These are phyloP conservation scores for Corynascus novoguineensis DNA, from an alignment of 495 filamentous ascomycete species.

Conservation along the genomic window DNA sequence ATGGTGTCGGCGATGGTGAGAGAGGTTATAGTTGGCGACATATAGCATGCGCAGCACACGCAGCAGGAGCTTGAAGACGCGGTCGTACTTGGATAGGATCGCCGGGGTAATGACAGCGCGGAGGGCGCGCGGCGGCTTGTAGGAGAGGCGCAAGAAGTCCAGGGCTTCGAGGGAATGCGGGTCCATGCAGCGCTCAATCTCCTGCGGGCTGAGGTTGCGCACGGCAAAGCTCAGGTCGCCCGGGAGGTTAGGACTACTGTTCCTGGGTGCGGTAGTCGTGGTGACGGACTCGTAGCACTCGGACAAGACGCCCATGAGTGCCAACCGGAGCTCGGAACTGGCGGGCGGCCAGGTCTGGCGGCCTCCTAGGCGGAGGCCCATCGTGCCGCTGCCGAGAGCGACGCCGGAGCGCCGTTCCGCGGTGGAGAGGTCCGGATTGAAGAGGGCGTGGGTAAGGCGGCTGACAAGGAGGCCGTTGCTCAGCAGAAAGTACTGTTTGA, in stretches of 20 bases:
- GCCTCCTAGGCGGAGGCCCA: constrained; percentile 73
- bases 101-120: constrained; percentile 63
- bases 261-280: constrained; percentile 1
- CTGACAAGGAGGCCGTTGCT: constrained; percentile 78
- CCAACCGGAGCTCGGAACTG: constrained; percentile 82
- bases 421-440: constrained; percentile 75
- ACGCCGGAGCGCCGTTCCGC: constrained; percentile 67
- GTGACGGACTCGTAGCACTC: constrained; percentile 56
- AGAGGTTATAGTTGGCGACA: constrained; percentile 52
- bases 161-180: constrained; percentile 75
- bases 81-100: constrained; percentile 72
- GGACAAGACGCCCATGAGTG: constrained; percentile 77
- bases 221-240: constrained; percentile 82
- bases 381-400: constrained; percentile 60
- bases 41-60: constrained; percentile 74
- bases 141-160: constrained; percentile 84
- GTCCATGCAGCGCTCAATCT: constrained; percentile 73
- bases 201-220: constrained; percentile 67
- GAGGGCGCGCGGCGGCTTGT: constrained; percentile 69
- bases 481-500: constrained; percentile 75
- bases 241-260: constrained; percentile 54
- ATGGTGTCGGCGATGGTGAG: neutral
- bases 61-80: constrained; percentile 71
- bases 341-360: constrained; percentile 86
- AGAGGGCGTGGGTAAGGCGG: constrained; percentile 74